Conservation (phyloP, 2,329 filamentous ascomycete genomes). For the Fonsecaea erecta region DNA sequence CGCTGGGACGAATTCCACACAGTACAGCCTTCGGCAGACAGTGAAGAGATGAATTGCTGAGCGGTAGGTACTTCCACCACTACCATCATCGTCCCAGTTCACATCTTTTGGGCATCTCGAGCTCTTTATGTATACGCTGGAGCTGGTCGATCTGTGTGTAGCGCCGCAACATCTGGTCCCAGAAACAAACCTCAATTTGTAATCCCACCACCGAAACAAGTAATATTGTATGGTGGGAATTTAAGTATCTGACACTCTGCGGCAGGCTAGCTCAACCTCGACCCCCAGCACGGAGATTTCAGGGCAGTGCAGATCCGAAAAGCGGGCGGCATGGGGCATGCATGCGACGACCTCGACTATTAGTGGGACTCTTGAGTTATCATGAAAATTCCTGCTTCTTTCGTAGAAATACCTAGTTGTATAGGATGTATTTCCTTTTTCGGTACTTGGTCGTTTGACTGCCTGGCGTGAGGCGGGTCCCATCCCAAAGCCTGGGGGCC, state of each 20-base stretch:
- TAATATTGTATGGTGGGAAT: not conserved
- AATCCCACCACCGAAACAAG: not conserved
- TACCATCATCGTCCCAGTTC: not conserved
- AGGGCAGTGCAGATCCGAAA: too few species aligned
- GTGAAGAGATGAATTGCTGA: not conserved
- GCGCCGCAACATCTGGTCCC: not conserved
- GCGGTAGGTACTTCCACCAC: not conserved
- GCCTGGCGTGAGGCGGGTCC: too few species aligned
- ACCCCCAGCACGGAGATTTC: not conserved
- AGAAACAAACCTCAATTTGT: not conserved
- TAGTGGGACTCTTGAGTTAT: too few species aligned
- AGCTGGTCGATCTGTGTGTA: not conserved
- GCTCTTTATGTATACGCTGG: not conserved
- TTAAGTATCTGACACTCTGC: not conserved
- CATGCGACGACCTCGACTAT: too few species aligned
- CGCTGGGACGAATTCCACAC: not conserved
- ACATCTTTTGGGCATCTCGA: not conserved
- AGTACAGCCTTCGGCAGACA: not conserved
- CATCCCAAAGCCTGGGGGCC: too few species aligned
- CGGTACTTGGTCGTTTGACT: too few species aligned
- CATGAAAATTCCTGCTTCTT: too few species aligned
- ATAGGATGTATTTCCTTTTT: too few species aligned
- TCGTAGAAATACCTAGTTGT: too few species aligned
- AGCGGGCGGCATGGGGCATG: too few species aligned
- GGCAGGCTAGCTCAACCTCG: not conserved